phyloP scores from a whole-genome alignment of 2,329 filamentous ascomycete species.

The Nemania serpens region DNA sequence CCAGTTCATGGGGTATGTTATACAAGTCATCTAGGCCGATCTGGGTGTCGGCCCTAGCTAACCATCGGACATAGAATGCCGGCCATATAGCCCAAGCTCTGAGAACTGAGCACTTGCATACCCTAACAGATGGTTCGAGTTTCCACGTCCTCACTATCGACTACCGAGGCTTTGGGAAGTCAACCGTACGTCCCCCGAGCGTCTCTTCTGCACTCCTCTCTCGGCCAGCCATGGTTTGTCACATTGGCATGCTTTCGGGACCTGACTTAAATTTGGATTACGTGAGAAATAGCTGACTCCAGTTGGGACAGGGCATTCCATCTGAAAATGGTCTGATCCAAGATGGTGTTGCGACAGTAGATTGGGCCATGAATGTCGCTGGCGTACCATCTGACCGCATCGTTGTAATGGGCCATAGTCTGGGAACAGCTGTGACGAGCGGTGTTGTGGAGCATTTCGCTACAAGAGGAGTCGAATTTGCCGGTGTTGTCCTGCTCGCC shows the following conservation, averaged over 20 bases:
- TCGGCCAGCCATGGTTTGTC: background rate
- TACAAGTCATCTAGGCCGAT: background rate
- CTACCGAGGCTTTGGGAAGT: conserved; percentile 86
- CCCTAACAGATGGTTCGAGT: conserved; percentile 71
- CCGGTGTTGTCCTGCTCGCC: conserved; percentile 78
- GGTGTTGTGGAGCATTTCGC: conserved; percentile 75
- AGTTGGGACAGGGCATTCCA: conserved; percentile 61
- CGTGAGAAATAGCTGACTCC: background rate
- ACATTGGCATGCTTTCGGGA: background rate
- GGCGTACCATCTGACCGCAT: conserved; percentile 72
- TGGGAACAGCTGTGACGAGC: conserved; percentile 83
- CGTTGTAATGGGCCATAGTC: conserved; percentile 81
- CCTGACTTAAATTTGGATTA: background rate
- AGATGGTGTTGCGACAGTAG: conserved; percentile 74
- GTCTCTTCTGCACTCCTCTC: background rate
- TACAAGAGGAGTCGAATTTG: conserved; percentile 67
- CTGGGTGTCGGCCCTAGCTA: conserved; percentile 38
- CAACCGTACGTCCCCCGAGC: conserved; percentile 50
- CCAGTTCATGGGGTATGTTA: conserved; percentile 67
- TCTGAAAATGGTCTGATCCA: conserved; percentile 80
- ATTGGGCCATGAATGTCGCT: conserved; percentile 70
- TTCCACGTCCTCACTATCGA: conserved; percentile 88
- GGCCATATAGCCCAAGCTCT: conserved; percentile 81
- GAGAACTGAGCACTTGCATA: conserved; percentile 77
- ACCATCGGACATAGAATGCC: conserved; percentile 68